Percentiles rank a stretch among this genome's conserved stretches.
phyloP scores from a whole-genome alignment of 108 stramenopile species.

The Stephanodiscus minutulus region DNA sequence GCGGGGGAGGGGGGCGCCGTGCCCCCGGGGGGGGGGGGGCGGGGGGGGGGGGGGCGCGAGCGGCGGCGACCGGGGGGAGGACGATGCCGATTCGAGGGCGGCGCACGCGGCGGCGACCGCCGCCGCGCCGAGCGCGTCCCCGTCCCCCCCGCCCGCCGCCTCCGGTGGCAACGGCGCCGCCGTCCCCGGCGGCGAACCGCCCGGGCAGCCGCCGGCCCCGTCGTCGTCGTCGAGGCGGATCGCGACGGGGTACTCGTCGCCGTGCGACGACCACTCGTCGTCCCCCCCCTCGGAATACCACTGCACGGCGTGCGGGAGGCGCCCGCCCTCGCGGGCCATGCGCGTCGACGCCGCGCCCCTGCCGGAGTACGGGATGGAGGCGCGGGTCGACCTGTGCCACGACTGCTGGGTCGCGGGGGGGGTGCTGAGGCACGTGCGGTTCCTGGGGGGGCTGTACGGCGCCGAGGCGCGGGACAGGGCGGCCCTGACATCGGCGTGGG shows the following conservation, averaged over 20 bases:
- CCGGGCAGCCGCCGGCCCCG: too few species aligned
- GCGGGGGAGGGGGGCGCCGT: too few species aligned
- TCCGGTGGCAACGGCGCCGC: constrained; percentile 2
- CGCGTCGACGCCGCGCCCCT: constrained; percentile 61
- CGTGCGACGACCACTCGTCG: constrained; percentile 38
- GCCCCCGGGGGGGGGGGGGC: too few species aligned
- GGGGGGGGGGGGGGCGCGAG: too few species aligned
- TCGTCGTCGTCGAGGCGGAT: neutral
- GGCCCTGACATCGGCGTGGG: constrained; percentile 49
- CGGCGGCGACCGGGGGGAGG: too few species aligned
- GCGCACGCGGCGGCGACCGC: too few species aligned
- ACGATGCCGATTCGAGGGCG: too few species aligned
- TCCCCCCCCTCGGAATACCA: constrained; percentile 38
- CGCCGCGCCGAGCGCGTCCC: too few species aligned
- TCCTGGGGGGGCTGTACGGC: constrained; percentile 58
- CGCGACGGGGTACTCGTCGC: constrained; percentile 47
- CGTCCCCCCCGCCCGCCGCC: too few species aligned
- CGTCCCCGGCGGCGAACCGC: too few species aligned
- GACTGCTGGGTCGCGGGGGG: constrained; percentile 73
- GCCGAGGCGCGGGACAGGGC: constrained; percentile 60
- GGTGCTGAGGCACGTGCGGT: constrained; percentile 63
- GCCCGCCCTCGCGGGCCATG: constrained; percentile 51
- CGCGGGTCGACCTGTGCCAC: constrained; percentile 62
- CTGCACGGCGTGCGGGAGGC: constrained; percentile 39
- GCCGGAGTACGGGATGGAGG: constrained; percentile 77